Conservation (phyloP, 768 basidiomycete genomes). For the Hemileccinum rubropunctum region DNA sequence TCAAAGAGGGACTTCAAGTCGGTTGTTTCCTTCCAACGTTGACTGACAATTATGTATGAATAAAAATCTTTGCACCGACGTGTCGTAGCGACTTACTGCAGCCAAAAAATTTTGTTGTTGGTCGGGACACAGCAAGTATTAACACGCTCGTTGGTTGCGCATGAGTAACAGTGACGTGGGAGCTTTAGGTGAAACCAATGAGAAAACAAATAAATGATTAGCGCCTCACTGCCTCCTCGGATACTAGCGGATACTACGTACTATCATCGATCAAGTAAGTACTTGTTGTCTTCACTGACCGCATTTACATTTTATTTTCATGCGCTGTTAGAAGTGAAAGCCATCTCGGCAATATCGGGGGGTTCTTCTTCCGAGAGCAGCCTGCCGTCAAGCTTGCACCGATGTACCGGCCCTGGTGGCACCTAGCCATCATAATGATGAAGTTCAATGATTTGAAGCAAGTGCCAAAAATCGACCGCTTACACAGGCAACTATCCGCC, state of each 20-base stretch:
- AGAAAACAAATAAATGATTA: background rate
- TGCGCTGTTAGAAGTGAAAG: too few species aligned
- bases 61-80: background rate
- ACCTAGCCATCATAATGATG: background rate
- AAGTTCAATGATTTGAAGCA: background rate
- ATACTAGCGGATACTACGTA: too few species aligned
- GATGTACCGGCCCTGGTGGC: too few species aligned
- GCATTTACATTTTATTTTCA: too few species aligned
- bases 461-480: background rate
- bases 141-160: conserved; percentile 12
- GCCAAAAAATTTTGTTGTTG: conserved; percentile 1
- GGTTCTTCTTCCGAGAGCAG: too few species aligned
- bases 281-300: too few species aligned
- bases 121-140: conserved; percentile 2
- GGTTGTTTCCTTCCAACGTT: conserved; percentile 5
- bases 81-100: conserved; percentile 14
- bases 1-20: background rate
- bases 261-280: too few species aligned
- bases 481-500: too few species aligned
- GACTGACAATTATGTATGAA: background rate
- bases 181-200: conserved; percentile 1
- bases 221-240: background rate
- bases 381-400: too few species aligned
- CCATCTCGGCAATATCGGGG: too few species aligned
- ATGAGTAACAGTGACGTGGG: conserved; percentile 25